phyloP scores from a whole-genome alignment of 352 stramenopile genomes.

The Globisporangium iwayamae region DNA sequence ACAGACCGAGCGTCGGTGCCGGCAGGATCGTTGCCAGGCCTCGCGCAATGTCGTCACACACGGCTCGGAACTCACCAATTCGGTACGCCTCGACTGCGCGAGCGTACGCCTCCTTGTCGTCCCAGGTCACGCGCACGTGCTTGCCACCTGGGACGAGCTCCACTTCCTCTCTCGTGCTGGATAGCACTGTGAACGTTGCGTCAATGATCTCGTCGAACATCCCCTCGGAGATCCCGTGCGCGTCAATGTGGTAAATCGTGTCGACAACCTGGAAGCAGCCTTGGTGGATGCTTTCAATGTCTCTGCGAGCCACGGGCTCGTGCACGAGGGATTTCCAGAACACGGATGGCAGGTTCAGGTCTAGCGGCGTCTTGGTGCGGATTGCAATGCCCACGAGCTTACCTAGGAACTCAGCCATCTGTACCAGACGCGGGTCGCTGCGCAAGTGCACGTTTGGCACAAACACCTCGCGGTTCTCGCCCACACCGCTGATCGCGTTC shows the following conservation, averaged over 20 bases:
- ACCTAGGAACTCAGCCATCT: constrained; percentile 93
- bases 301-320: constrained; percentile 64
- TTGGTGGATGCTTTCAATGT: constrained; percentile 84
- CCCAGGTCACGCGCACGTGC: constrained; percentile 83
- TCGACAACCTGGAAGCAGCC: constrained; percentile 88
- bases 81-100: constrained; percentile 74
- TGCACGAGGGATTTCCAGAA: constrained; percentile 93
- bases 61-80: constrained; percentile 71
- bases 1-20: constrained; percentile 66
- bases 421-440: constrained; percentile 43
- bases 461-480: constrained; percentile 88
- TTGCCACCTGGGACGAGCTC: constrained; percentile 82
- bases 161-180: constrained; percentile 69
- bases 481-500: constrained; percentile 81
- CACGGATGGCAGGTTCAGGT: constrained; percentile 87
- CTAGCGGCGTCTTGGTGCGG: constrained; percentile 91
- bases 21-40: constrained; percentile 88
- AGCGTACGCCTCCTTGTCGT: constrained; percentile 87
- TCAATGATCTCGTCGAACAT: constrained; percentile 92
- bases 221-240: constrained; percentile 70
- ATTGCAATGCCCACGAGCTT: constrained; percentile 93
- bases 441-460: constrained; percentile 69
- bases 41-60: constrained; percentile 68
- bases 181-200: constrained; percentile 86
- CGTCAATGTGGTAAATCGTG: constrained; percentile 80